Evolutionary conservation across 2,329 filamentous ascomycete genomes (phyloP), one percentile per base, ranked within the genome.

Genomic region (Purpureocillium lavendulum): DNA sequence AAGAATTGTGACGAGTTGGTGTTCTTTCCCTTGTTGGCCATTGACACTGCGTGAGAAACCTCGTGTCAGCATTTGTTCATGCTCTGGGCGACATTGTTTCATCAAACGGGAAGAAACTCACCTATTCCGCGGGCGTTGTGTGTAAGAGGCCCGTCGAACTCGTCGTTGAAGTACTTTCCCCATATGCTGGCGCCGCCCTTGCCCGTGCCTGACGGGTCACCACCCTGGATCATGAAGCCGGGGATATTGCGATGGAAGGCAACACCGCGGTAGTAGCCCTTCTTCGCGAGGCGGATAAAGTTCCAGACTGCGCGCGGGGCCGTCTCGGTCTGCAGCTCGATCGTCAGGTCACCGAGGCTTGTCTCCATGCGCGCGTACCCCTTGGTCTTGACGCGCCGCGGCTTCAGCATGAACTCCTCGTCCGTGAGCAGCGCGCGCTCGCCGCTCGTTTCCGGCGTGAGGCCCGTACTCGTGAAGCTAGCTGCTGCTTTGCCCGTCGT

Each of bases 1-100:
- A 97, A 98, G 58, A 82, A 98, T 61, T 98, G 92, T 50, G 80
- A 87, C 8, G 86, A 92, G 63, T 98, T 98, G 16, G 90, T 97
- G 56, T 96, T 90, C 57, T 96, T 96, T 42, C 92, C 92, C 59
- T 98, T 98, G 63, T 98, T 98, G 31, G 92, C 92, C 92, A 98
- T 98, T 49, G 83, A 88, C 18, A 65, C 60, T 62, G 37, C 4
- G 8, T 14, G 6, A 9, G 14, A 15, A 7, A 2, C 18, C 7
- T 24, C 8, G 13, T 14, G 9, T 12, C 12, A 7, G 17, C 3
- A 13, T 17, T 30, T 30, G 11, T 7, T 14, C 12, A 7, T 14
- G 29, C n/a, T 12, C 29, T 13, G 29, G 26, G 12, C 12, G 6
- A 13, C n/a, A 12, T 14, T 7, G 7, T 6, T 17, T 11, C 32